A percentile compares a stretch with the other conserved stretches of the same genome.
phyloP scores from a whole-genome alignment of 169 alveolate genomes.

The Amoebophrya sp. region DNA sequence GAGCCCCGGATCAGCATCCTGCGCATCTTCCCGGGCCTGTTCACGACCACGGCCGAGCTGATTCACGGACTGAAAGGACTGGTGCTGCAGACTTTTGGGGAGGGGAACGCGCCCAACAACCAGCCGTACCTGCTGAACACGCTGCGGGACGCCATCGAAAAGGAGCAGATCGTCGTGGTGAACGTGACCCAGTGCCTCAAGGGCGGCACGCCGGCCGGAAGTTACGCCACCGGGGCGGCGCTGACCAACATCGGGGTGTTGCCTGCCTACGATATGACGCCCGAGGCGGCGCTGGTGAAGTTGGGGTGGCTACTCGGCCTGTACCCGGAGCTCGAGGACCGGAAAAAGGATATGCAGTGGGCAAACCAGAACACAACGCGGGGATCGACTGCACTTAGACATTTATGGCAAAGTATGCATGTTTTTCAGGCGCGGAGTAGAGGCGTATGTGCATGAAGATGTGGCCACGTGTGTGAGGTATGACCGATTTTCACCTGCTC shows the following conservation, averaged over 20 bases:
- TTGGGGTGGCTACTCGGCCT: slow-evolving; percentile 19
- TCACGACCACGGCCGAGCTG: background rate
- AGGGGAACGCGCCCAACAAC: slow-evolving; percentile 23
- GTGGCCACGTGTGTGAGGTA: too few species aligned
- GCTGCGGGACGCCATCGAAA: too few species aligned
- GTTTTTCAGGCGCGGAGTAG: too few species aligned
- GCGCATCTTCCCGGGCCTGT: background rate
- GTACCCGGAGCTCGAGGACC: too few species aligned
- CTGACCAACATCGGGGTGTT: background rate
- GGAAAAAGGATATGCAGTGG: too few species aligned
- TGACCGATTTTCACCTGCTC: too few species aligned
- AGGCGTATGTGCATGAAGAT: too few species aligned
- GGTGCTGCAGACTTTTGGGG: slow-evolving; percentile 1
- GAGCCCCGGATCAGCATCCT: too few species aligned
- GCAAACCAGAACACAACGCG: too few species aligned
- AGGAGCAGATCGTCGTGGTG: background rate
- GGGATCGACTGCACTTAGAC: too few species aligned
- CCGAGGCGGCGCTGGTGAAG: slow-evolving; percentile 27
- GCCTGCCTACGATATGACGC: slow-evolving; percentile 8
- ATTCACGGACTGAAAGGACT: background rate
- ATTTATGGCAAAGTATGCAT: too few species aligned
- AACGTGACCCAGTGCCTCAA: background rate
- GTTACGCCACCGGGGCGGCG: background rate
- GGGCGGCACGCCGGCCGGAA: too few species aligned
- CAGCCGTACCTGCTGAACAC: background rate